Base-by-base conservation (phyloP, 2,329 filamentous ascomycete genomes). In the Purpureocillium lavendulum region DNA sequence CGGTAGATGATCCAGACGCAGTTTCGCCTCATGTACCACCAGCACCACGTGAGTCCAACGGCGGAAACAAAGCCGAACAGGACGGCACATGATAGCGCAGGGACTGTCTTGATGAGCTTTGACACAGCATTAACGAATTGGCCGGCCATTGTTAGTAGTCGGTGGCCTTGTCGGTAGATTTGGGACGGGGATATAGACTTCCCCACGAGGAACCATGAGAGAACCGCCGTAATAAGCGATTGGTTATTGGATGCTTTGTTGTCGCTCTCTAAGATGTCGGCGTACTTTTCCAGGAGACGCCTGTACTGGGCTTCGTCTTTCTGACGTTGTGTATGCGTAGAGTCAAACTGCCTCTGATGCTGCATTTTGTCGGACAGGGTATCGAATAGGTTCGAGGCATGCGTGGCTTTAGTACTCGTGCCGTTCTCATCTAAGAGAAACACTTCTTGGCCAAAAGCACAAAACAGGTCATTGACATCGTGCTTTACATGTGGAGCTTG, bases 1-100 rank as follows among this genome's bases (percentile, higher is more conserved):
- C 33, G 33, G 26, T 35, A 35, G 8, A 35, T 28, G 14, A 35
- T 35, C 33, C 33, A 35, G 18, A 35, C 16, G 33, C 33, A 35
- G 33, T 35, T 35, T 14, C 33, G 33, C 15, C 33, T 35, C 26
- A 35, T 12, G 15, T 35, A 35, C 33, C 33, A 35, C 16, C 33
- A 35, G n/a, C 11, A 24, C 33, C 33, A 35, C 26, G 33, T 35
- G 15, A 35, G 17, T 28, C 33, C 33, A 28, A 35, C 24, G 11
- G 33, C 24, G 13, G 33, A 35, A n/a, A 35, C 24, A 13, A 35
- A 18, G 16, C 33, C 33, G 9, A 35, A 24, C 15, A 35, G 33
- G 18, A 35, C 11, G n/a, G 33, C 33, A 18, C 17, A 35, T 24
- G 18, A 35, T 3, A 35, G 12, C 14, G 24, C 33, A 10, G 33